Percentiles rank a stretch among this genome's conserved stretches.
Evolutionary conservation across 2,329 filamentous ascomycete species (phyloP).

Genomic region (Trichophyton schoenleinii): DNA sequence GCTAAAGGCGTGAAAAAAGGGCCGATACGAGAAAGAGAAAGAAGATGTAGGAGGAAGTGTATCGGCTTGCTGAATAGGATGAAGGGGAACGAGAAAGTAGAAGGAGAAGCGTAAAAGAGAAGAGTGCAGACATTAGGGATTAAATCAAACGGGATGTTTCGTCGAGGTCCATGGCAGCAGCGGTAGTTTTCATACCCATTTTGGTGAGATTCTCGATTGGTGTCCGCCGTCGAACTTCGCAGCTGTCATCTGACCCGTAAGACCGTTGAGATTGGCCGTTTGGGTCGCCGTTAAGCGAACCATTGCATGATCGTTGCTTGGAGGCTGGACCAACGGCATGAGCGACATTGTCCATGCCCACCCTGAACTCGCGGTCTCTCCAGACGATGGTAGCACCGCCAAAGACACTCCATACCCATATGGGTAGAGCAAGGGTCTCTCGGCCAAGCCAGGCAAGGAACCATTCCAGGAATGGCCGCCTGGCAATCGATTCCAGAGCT

Average conservation of each 20-base stretch:
- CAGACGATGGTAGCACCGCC: conserved; percentile 80
- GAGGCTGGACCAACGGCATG: conserved; percentile 31
- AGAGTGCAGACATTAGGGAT: neutral
- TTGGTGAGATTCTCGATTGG: conserved; percentile 9
- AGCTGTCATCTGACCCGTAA: conserved; percentile 3
- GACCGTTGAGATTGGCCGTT: neutral
- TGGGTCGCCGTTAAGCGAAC: neutral
- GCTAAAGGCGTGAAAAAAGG: neutral
- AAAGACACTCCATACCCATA: conserved; percentile 82
- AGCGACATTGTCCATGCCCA: conserved; percentile 75
- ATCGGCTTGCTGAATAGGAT: neutral
- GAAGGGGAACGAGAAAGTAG: neutral
- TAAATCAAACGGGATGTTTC: conserved; percentile 1
- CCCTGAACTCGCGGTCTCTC: conserved; percentile 71
- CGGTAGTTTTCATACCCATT: conserved; percentile 2
- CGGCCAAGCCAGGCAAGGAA: conserved; percentile 70
- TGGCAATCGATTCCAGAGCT: conserved; percentile 33
- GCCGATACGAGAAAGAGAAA: neutral
- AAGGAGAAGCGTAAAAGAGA: neutral
- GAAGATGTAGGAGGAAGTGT: neutral
- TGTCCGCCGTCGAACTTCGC: conserved; percentile 8
- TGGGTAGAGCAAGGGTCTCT: conserved; percentile 68
- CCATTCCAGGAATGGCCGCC: conserved; percentile 57
- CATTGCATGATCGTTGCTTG: neutral
- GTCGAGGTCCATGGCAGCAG: conserved; percentile 4